A percentile compares a stretch with the other conserved stretches of the same genome.
phyloP scores from a whole-genome alignment of 2,329 filamentous ascomycete species.

The Pyrenochaeta sp. region DNA sequence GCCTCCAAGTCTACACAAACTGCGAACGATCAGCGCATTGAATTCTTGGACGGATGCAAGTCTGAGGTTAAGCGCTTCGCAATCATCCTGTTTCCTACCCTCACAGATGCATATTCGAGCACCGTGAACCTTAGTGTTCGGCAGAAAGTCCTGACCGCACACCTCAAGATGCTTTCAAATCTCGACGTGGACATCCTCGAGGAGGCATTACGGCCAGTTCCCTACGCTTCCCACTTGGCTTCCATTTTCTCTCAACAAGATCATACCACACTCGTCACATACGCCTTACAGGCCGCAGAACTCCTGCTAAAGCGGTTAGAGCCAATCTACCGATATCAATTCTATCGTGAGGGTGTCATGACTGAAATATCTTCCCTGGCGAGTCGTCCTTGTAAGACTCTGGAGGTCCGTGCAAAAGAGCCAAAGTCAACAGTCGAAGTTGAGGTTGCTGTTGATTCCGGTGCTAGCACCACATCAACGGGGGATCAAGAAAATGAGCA shows the following conservation, averaged over 20 bases:
- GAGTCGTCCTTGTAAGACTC: slow-evolving; percentile 50
- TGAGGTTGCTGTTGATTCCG: slow-evolving; percentile 32
- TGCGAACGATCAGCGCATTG: slow-evolving; percentile 80
- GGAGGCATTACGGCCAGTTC: slow-evolving; percentile 84
- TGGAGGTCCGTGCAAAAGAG: slow-evolving; percentile 38
- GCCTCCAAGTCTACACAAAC: slow-evolving; percentile 60
- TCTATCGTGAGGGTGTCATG: slow-evolving; percentile 96
- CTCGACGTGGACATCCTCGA: slow-evolving; percentile 84
- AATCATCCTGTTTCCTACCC: slow-evolving; percentile 88
- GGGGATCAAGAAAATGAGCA: slow-evolving; percentile 45
- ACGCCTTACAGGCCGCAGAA: slow-evolving; percentile 87
- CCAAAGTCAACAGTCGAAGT: slow-evolving; percentile 32
- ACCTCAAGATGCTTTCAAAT: slow-evolving; percentile 97
- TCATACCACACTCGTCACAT: slow-evolving; percentile 84
- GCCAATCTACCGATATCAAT: slow-evolving; percentile 90
- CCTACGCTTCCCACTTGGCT: slow-evolving; percentile 94
- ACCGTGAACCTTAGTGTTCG: slow-evolving; percentile 95
- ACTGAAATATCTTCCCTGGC: slow-evolving; percentile 86
- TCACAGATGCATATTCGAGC: slow-evolving; percentile 96
- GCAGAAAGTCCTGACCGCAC: slow-evolving; percentile 93
- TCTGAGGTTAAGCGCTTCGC: slow-evolving; percentile 89
- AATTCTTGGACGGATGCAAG: slow-evolving; percentile 82
- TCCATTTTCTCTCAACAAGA: slow-evolving; percentile 96
- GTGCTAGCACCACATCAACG: slow-evolving; percentile 27
- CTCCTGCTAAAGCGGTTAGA: slow-evolving; percentile 84